These are phyloP conservation scores for Colletotrichum spaethianum DNA, from an alignment of 2,329 filamentous ascomycete genomes.

Conservation along the genomic window DNA sequence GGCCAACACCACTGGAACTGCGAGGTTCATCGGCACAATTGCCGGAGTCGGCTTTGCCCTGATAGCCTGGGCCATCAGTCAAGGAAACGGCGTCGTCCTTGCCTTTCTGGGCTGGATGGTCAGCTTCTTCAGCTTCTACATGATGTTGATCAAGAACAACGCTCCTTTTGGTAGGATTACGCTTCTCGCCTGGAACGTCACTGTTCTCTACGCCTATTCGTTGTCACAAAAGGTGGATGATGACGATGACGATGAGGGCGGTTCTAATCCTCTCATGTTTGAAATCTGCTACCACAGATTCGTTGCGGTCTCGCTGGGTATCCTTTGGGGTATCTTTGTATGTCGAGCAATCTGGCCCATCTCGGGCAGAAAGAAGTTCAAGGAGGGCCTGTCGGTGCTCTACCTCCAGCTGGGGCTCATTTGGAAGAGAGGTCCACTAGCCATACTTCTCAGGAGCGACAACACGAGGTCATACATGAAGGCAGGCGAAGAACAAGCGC, in stretches of 20 bases:
- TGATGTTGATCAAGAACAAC: conserved; percentile 87
- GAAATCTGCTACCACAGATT: conserved; percentile 92
- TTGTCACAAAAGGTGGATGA: conserved; percentile 84
- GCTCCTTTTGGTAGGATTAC: conserved; percentile 95
- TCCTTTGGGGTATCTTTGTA: conserved; percentile 92
- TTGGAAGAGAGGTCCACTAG: conserved; percentile 93
- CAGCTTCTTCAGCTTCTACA: conserved; percentile 87
- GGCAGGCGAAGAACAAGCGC: conserved; percentile 86
- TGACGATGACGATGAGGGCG: conserved; percentile 90
- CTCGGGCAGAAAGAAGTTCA: conserved; percentile 88
- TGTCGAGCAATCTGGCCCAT: conserved; percentile 95
- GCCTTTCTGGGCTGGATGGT: conserved; percentile 86
- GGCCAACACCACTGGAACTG: conserved; percentile 91
- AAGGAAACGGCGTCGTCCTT: conserved; percentile 82
- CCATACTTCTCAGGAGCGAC: conserved; percentile 75
- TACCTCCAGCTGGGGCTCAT: conserved; percentile 96
- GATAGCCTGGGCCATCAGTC: conserved; percentile 81
- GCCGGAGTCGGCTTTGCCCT: conserved; percentile 84
- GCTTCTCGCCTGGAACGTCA: conserved; percentile 95
- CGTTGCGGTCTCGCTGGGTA: conserved; percentile 86
- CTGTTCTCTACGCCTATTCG: conserved; percentile 93
- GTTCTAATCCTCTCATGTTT: conserved; percentile 84
- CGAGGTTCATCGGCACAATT: conserved; percentile 88
- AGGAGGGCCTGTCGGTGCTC: conserved; percentile 89
- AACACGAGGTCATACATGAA: conserved; percentile 81